A percentile compares a stretch with the other conserved stretches of the same genome.
phyloP scores from a whole-genome alignment of 345 rosid genomes.

The Syzygium grande region DNA sequence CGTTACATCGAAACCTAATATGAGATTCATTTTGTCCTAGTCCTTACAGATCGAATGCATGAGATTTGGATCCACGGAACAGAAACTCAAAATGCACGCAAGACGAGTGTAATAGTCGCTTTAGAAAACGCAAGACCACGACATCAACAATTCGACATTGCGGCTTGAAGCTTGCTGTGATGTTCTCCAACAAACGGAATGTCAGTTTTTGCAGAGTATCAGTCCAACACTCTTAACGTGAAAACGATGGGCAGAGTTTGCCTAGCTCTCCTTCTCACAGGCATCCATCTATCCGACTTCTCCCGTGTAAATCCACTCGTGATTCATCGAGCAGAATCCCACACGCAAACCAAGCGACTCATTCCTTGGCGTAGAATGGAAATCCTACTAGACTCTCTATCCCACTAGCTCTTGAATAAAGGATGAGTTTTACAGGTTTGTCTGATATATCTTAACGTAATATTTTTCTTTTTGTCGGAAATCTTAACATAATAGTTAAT shows the following conservation, averaged over 20 bases:
- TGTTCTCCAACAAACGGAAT: background rate
- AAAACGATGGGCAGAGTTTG: background rate
- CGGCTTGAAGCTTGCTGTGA: background rate
- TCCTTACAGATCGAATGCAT: background rate
- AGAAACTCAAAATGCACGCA: background rate
- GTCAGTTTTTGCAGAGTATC: background rate
- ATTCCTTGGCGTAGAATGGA: background rate
- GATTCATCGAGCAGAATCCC: background rate
- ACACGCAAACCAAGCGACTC: background rate
- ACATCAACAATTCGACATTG: background rate
- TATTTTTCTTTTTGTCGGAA: background rate
- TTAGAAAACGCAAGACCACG: background rate
- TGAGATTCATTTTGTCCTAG: background rate
- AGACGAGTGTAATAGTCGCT: background rate
- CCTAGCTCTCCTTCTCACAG: background rate
- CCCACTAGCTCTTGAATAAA: background rate
- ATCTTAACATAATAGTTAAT: background rate
- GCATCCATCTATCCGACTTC: background rate
- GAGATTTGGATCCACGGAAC: background rate
- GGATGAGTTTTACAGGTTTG: background rate
- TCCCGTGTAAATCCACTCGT: background rate
- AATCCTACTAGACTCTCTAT: background rate
- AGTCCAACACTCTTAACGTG: background rate
- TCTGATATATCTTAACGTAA: background rate
- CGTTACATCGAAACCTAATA: background rate